These are phyloP conservation scores for Diaporthe eres DNA, from an alignment of 2,329 filamentous ascomycete genomes.

Conservation along the genomic window DNA sequence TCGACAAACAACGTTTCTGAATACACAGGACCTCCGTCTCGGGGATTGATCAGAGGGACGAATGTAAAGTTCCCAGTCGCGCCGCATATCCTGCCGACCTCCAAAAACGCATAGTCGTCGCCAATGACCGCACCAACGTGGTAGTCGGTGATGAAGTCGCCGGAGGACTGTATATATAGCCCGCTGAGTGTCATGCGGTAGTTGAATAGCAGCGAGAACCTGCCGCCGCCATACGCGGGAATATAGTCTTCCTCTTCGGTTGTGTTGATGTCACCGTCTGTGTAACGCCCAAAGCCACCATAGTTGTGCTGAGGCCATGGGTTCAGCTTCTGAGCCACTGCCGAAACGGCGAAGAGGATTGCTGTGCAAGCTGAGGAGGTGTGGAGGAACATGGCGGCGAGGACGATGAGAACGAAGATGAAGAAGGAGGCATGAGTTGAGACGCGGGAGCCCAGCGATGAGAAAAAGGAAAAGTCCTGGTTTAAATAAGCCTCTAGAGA, in stretches of 20 bases:
- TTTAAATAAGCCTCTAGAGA: background rate
- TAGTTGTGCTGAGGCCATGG: background rate
- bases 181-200: background rate
- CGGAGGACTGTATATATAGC: constrained; percentile 1
- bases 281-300: background rate
- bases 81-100: constrained; percentile 6
- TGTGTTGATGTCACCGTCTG: constrained; percentile 11
- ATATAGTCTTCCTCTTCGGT: background rate
- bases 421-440: background rate
- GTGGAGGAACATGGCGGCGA: background rate
- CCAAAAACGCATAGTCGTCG: background rate
- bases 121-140: background rate
- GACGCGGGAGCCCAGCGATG: background rate
- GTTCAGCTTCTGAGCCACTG: constrained; percentile 4
- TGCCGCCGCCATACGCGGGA: background rate
- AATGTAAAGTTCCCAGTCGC: constrained; percentile 14
- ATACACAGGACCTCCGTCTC: background rate
- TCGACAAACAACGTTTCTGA: background rate
- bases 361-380: background rate
- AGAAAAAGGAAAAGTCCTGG: background rate
- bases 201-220: background rate
- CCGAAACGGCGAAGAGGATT: background rate
- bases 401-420: background rate
- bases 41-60: background rate
- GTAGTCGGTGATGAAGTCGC: constrained; percentile 17